Percentiles rank a stretch among this genome's conserved stretches.
phyloP scores from a whole-genome alignment of 768 basidiomycete species.

The Collybia sordida region DNA sequence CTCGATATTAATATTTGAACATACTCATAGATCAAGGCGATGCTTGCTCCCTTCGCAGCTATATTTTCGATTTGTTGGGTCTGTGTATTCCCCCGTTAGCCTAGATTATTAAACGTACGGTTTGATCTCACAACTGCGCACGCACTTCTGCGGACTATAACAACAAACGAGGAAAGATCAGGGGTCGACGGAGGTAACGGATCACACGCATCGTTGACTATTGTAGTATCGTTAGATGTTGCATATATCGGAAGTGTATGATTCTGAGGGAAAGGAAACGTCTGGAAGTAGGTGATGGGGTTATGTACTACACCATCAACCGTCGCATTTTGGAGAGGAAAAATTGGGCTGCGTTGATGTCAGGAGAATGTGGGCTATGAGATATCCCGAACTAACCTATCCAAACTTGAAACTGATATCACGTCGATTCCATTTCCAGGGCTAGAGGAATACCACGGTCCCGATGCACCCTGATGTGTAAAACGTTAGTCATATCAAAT shows the following conservation, averaged over 20 bases:
- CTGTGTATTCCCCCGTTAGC: neutral
- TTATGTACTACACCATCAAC: conserved; percentile 45
- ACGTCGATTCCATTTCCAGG: conserved; percentile 54
- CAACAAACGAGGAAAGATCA: conserved; percentile 52
- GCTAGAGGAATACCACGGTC: conserved; percentile 59
- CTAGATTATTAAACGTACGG: too few relatives aligned
- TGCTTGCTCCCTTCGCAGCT: neutral
- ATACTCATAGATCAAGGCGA: neutral
- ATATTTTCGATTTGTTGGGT: conserved; percentile 35
- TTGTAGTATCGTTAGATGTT: conserved; percentile 51
- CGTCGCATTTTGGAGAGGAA: conserved; percentile 56
- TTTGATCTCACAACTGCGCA: too few relatives aligned
- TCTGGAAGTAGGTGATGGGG: conserved; percentile 55
- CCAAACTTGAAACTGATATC: conserved; percentile 55
- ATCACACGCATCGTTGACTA: conserved; percentile 58
- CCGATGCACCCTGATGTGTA: conserved; percentile 42
- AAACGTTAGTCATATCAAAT: neutral
- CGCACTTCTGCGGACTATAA: conserved; percentile 26
- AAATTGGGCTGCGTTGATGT: conserved; percentile 39
- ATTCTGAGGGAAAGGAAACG: conserved; percentile 45
- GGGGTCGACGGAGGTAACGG: conserved; percentile 49
- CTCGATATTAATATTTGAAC: too few relatives aligned
- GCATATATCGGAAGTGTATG: conserved; percentile 55
- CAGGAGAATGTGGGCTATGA: neutral
- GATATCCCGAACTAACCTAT: conserved; percentile 36